Conservation (phyloP, 2,329 filamentous ascomycete genomes). For the Phaeosphaeria sp. region DNA sequence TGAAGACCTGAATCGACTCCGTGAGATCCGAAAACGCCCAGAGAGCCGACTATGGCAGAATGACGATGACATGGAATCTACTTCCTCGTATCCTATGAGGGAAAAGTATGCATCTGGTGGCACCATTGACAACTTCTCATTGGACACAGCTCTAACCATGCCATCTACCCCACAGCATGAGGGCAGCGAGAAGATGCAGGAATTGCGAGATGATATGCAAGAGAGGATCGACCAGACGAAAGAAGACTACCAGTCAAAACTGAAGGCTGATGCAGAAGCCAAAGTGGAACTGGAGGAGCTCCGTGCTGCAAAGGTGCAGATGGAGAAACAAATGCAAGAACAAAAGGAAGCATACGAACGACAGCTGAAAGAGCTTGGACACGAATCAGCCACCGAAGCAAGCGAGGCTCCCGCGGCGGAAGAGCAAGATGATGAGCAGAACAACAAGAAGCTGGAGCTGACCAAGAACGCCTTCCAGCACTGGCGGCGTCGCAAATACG, state of each 20-base stretch:
- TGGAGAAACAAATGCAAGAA: constrained; percentile 82
- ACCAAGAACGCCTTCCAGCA: constrained; percentile 72
- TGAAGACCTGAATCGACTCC: constrained; percentile 88
- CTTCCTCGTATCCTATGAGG: constrained; percentile 82
- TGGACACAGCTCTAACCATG: constrained; percentile 93
- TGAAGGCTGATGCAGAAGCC: constrained; percentile 76
- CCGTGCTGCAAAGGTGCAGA: constrained; percentile 80
- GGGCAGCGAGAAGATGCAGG: constrained; percentile 76
- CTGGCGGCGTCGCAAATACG: constrained; percentile 86
- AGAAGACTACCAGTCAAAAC: constrained; percentile 78
- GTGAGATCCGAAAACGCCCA: constrained; percentile 77
- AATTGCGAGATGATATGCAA: constrained; percentile 84
- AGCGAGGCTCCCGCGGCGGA: constrained; percentile 41
- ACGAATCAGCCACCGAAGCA: constrained; percentile 63
- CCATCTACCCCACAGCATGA: constrained; percentile 88
- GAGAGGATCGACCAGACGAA: constrained; percentile 82
- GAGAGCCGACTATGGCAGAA: constrained; percentile 63
- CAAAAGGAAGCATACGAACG: constrained; percentile 87
- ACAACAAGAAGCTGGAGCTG: constrained; percentile 73
- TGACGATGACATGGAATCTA: constrained; percentile 89
- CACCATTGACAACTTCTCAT: constrained; percentile 92
- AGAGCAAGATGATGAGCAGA: constrained; percentile 62
- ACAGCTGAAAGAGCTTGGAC: constrained; percentile 72
- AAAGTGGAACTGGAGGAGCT: constrained; percentile 84
- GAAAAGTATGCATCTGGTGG: constrained; percentile 97